Base-by-base conservation (phyloP, 139 green algal species). In the Volvox africanus region DNA sequence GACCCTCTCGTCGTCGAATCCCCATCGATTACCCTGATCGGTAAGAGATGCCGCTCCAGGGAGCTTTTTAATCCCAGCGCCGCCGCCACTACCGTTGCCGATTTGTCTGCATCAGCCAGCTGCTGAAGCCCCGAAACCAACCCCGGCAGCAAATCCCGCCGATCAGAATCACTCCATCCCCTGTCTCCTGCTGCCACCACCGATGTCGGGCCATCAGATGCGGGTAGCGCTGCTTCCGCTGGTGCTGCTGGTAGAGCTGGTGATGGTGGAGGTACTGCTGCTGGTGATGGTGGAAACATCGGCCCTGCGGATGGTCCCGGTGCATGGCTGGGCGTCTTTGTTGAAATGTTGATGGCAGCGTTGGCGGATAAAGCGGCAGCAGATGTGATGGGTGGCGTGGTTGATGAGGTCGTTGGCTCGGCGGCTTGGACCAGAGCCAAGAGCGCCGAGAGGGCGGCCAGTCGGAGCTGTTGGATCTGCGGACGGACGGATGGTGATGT, bases 41-140 rank as follows among this genome's bases (percentile, higher is more conserved):
- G 44, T 32, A 61, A 1, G 33, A 62, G 61, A 62, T 24, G 32
- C 30, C 32, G 83, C 67, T 88, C 67, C 24, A 88, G 36, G 9
- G 35, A 1, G 30, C 65, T 12, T 35, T 26, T 37, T 19, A 80
- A 0, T 0, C 26, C 83, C 24, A 17, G 33, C 35, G 67, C 83
- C 21, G 83, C 83, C 65, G 83, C 83, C 26, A 33, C 67, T 68
- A 88, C 67, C 24, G 83, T 68, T 33, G 83, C 83, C 67, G 67
- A 50, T 65, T 88, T 88, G 35, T 88, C 83, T 22, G 83, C 85
- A n/a, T 82, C 85, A 44, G 85, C 69, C 28, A 89, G 37, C 69
- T 78, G 67, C 18, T 32, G 21, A 44, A 82, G 69, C 37, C 37
- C 85, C 1, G 85, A 28, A 30, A 82, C 85, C 68, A 82, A 30